A percentile compares a stretch with the other conserved stretches of the same genome.
Conservation (phyloP, 2,329 filamentous ascomycete species). For the Botrytis fabae region DNA sequence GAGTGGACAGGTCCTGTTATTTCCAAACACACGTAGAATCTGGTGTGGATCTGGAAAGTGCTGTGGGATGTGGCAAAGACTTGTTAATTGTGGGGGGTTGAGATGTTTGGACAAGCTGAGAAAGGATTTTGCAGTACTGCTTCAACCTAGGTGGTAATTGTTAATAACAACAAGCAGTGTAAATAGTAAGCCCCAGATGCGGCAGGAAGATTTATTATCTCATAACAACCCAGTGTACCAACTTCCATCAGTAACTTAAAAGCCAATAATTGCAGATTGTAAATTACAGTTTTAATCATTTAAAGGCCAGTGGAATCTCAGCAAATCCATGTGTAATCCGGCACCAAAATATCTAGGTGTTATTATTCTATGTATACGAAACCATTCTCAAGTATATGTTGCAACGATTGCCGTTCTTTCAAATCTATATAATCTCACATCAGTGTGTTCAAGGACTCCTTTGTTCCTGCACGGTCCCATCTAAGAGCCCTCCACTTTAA, state of each 20-base stretch:
- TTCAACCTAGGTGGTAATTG: background rate
- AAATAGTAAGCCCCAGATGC: background rate
- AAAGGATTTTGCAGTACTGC: background rate
- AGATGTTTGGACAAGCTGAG: background rate
- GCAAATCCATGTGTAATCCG: background rate
- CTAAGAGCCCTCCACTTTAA: slow-evolving; percentile 17
- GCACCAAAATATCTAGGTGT: background rate
- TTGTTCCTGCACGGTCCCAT: background rate
- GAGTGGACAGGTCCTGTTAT: background rate
- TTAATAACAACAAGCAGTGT: background rate
- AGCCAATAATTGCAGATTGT: background rate
- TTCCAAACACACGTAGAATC: background rate
- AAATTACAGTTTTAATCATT: background rate
- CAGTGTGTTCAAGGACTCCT: background rate
- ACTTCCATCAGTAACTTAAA: background rate
- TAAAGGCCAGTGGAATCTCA: no score
- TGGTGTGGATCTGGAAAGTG: background rate
- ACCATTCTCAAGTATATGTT: background rate
- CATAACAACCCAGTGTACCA: background rate
- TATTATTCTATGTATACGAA: background rate
- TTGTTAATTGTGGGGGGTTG: background rate
- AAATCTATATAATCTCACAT: background rate
- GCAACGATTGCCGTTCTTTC: background rate
- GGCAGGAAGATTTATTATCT: background rate
- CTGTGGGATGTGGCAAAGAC: no score